Percentiles rank a stretch among this genome's conserved stretches.
These are phyloP conservation scores for Phytophthora fragariae DNA, from an alignment of 352 stramenopile genomes.

Conservation along the genomic window DNA sequence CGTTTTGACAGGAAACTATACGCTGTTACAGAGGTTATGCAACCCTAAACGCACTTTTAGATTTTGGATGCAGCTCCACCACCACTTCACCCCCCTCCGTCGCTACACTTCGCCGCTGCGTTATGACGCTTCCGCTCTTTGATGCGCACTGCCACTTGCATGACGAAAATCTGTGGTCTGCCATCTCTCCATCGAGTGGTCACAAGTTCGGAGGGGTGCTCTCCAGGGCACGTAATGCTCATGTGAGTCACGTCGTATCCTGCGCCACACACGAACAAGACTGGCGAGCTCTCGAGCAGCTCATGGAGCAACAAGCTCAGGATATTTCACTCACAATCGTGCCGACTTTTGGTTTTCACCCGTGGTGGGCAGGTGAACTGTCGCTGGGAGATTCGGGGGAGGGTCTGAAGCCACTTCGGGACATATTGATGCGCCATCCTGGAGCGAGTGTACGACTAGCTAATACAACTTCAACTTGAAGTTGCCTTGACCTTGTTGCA, in stretches of 20 bases:
- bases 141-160: slow-evolving; percentile 85
- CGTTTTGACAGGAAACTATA: slow-evolving; percentile 23
- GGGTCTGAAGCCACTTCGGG: slow-evolving; percentile 41
- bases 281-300: slow-evolving; percentile 60
- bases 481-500: slow-evolving; percentile 27
- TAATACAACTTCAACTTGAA: slow-evolving; percentile 33
- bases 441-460: slow-evolving; percentile 53
- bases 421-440: slow-evolving; percentile 48
- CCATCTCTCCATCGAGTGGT: slow-evolving; percentile 21
- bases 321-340: slow-evolving; percentile 41
- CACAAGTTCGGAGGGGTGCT: slow-evolving; percentile 45
- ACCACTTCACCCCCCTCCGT: background rate
- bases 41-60: background rate
- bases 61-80: slow-evolving; percentile 12
- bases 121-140: slow-evolving; percentile 41
- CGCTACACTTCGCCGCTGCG: slow-evolving; percentile 12
- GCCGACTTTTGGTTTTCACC: slow-evolving; percentile 76
- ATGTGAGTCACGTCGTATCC: slow-evolving; percentile 61
- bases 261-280: slow-evolving; percentile 74
- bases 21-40: slow-evolving; percentile 9
- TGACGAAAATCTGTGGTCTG: slow-evolving; percentile 46
- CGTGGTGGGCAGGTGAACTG: slow-evolving; percentile 66
- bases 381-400: slow-evolving; percentile 20
- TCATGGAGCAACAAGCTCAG: slow-evolving; percentile 31
- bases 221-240: slow-evolving; percentile 36